Evolutionary conservation across 257 asterid species (phyloP).

Genomic region (Voacanga thouarsii): DNA sequence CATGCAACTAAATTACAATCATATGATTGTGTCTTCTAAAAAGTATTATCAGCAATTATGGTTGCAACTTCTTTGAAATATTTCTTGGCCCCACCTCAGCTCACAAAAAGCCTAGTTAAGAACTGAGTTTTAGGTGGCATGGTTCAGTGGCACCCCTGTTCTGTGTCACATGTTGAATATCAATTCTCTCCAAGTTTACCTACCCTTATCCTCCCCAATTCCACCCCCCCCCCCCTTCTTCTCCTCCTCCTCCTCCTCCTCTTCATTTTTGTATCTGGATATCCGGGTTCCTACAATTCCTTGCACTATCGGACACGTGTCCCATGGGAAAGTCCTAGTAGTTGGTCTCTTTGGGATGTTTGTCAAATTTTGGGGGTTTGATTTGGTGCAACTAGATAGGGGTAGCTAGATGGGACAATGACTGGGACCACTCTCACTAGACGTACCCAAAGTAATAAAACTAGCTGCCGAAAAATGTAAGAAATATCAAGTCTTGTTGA

Average conservation of each 20-base stretch:
- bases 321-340: background rate
- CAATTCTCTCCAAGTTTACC: background rate
- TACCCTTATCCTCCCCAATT: background rate
- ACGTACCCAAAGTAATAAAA: background rate
- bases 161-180: background rate
- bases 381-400: background rate
- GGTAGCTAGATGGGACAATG: background rate
- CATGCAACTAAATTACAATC: background rate
- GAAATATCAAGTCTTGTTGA: background rate
- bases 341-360: background rate
- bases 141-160: background rate
- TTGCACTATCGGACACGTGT: background rate
- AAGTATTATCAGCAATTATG: background rate
- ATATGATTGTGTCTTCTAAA: background rate
- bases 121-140: background rate
- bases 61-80: background rate
- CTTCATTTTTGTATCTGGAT: background rate
- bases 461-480: background rate
- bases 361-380: too few species aligned
- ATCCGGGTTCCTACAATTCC: background rate
- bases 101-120: background rate
- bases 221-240: background rate
- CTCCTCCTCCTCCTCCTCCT: background rate
- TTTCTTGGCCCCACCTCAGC: background rate
- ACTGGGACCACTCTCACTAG: background rate